Evolutionary conservation across 2,329 filamentous ascomycete genomes (phyloP).

Genomic region (Scytalidium lignicola): DNA sequence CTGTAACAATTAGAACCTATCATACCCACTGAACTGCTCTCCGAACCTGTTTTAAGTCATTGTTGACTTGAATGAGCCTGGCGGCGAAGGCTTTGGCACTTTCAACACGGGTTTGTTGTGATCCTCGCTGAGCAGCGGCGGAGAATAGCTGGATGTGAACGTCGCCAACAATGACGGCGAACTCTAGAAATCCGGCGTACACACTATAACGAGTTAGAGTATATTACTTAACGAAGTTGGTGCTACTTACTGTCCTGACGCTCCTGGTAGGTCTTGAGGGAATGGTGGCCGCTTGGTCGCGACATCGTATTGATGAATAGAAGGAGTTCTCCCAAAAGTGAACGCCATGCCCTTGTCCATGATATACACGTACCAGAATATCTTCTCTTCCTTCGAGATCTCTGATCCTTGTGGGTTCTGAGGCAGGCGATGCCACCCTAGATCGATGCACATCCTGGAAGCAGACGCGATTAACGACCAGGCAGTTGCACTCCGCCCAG

Average conservation of each 20-base stretch:
- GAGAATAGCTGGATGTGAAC: not conserved
- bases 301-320: constrained; percentile 1
- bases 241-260: not conserved
- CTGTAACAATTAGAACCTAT: too few species aligned
- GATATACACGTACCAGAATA: not conserved
- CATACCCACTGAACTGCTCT: too few species aligned
- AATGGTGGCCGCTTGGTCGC: not conserved
- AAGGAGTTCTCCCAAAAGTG: not conserved
- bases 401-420: not conserved
- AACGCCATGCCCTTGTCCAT: not conserved
- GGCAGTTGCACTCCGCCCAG: too few species aligned
- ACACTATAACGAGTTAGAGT: not conserved
- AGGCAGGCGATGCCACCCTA: not conserved
- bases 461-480: too few species aligned
- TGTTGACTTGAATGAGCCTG: not conserved
- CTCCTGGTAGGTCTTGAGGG: not conserved
- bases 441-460: too few species aligned
- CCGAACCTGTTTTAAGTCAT: too few species aligned
- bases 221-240: too few species aligned
- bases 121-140: not conserved
- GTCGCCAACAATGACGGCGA: not conserved
- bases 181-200: not conserved
- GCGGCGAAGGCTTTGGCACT: not conserved
- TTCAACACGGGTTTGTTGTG: not conserved
- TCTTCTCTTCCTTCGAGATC: not conserved